Evolutionary conservation across 768 basidiomycete genomes (phyloP), one percentile per base, ranked within the genome.

Genomic region (Cystofilobasidium macerans): DNA sequence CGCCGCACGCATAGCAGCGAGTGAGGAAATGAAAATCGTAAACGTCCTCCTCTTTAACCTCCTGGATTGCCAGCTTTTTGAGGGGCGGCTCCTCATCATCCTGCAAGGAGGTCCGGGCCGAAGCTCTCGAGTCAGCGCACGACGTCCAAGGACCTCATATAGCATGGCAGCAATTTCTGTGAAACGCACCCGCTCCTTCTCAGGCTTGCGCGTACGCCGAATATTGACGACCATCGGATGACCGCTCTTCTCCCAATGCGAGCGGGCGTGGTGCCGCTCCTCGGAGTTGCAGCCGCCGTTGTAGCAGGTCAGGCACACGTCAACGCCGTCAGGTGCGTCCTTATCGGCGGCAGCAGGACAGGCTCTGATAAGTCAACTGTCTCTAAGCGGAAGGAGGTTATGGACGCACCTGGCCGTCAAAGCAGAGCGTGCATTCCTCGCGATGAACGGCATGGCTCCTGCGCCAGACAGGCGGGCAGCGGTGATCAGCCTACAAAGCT

Each of bases 341-440:
- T 92, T 71, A 6, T 32, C 8, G 0, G 38, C 42, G n/a, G 62
- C 58, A 64, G 28, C 48, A 58, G 51, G 22, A 33, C 32, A 20
- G 18, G 57, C 42, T 33, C 26, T 45, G 35, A 22, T 35, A 22
- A 13, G 18, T 3, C 54, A 24, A 13, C 33, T 14, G 13, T 33
- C 43, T 40, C 33, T 13, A 57, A 22, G 33, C 32, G 36, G 24
- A 28, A 11, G 6, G 48, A 28, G 51, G 24, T 51, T 14, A 1
- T 57, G 30, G 28, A 68, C 75, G 69, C 26, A 86, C 90, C 83
- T 97, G 93, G 72, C 83, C 84, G 76, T 97, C 93, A 74, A 97
- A 99, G 73, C 94, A 99, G 67, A 93, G 91, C 0, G 93, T 95
- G 73, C 94, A 99, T 76, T 98, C 93, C 77, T 95, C 90, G 11